Percentiles rank a stretch among this genome's conserved stretches.
Evolutionary conservation across 306 rosid genomes (phyloP).

Genomic region (Purshia tridentata): DNA sequence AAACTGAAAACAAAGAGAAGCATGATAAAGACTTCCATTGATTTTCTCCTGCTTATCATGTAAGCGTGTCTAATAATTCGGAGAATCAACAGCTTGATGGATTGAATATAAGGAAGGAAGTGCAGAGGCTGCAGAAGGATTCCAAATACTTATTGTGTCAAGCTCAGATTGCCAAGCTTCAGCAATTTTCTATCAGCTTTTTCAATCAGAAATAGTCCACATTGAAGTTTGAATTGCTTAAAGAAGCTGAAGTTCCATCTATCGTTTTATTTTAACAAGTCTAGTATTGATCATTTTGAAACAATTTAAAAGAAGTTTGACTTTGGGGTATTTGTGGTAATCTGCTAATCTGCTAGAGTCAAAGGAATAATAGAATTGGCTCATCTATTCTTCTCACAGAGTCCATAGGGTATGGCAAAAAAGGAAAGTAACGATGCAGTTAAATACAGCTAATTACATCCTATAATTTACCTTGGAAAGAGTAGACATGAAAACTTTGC

Average conservation of each 20-base stretch:
- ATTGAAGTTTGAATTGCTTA: slow-evolving; percentile 4
- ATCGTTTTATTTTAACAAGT: not conserved
- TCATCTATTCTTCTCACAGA: no score
- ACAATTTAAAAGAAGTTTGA: not conserved
- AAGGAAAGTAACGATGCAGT: no score
- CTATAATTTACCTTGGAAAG: no score
- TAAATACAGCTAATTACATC: no score
- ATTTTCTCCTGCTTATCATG: not conserved
- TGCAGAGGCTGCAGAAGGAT: not conserved
- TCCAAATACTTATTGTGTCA: not conserved
- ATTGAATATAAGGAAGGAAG: not conserved
- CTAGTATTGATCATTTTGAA: not conserved
- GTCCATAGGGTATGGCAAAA: no score
- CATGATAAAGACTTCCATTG: slow-evolving; percentile 9
- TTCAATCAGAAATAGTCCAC: not conserved
- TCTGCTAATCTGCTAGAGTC: no score
- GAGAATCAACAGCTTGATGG: not conserved
- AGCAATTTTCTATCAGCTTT: not conserved
- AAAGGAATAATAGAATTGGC: no score
- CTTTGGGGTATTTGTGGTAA: no score
- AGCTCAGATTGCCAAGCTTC: not conserved
- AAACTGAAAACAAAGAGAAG: not conserved
- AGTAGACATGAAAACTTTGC: no score
- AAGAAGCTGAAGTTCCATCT: not conserved
- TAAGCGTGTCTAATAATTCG: not conserved